phyloP scores from a whole-genome alignment of 2,329 filamentous ascomycete species.

The Colletotrichum cereale region DNA sequence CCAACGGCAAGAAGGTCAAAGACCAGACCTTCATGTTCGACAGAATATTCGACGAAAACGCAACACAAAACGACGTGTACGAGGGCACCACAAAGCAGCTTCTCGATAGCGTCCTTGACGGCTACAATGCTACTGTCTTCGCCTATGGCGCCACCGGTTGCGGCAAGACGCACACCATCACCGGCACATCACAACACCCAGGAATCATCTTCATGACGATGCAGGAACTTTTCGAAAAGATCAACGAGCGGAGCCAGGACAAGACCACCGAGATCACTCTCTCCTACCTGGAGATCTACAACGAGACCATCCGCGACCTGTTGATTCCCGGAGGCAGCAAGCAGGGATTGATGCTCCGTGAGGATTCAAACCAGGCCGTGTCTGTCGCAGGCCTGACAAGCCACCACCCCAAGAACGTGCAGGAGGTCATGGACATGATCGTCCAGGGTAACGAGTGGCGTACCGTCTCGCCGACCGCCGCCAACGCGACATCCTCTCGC shows the following conservation, averaged over 20 bases:
- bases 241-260: constrained; percentile 85
- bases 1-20: constrained; percentile 90
- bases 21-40: constrained; percentile 99
- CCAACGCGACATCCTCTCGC: constrained; percentile 96
- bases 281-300: constrained; percentile 98
- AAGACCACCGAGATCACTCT: constrained; percentile 92
- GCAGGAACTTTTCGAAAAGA: constrained; percentile 98
- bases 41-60: constrained; percentile 95
- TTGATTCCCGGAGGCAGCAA: constrained; percentile 88
- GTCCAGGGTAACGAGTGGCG: constrained; percentile 93
- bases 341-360: constrained; percentile 88
- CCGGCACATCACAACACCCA: constrained; percentile 89
- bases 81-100: constrained; percentile 89
- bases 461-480: constrained; percentile 96
- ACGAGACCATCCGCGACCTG: constrained; percentile 96
- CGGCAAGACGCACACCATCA: constrained; percentile 98
- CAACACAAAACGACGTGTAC: constrained; percentile 92
- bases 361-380: constrained; percentile 93
- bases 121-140: constrained; percentile 99
- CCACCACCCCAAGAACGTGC: constrained; percentile 89
- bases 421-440: constrained; percentile 99
- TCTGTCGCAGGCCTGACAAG: constrained; percentile 92
- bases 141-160: constrained; percentile 98
- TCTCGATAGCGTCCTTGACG: constrained; percentile 95
- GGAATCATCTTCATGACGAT: constrained; percentile 99